phyloP scores from a whole-genome alignment of 2,329 filamentous ascomycete genomes.

The Endothia cerciana region DNA sequence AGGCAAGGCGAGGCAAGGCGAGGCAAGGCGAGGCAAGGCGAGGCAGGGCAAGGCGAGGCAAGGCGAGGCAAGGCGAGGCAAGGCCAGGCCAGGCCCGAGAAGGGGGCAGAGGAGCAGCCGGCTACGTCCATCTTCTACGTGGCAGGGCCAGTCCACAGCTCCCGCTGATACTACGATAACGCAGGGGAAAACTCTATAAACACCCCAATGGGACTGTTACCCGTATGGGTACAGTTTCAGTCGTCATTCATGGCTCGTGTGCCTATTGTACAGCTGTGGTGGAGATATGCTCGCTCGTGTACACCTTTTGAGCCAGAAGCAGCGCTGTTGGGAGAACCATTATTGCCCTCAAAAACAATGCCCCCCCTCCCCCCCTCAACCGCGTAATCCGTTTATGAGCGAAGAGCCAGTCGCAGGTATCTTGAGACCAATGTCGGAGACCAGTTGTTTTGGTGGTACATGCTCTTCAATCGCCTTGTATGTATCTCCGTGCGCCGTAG shows the following conservation, averaged over 20 bases:
- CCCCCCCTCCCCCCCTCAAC: no score
- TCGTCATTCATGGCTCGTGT: slow-evolving; percentile 12
- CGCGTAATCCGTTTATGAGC: slow-evolving; percentile 11
- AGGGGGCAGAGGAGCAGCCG: no score
- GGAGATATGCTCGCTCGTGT: slow-evolving; percentile 16
- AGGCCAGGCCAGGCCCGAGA: no score
- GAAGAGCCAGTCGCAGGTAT: slow-evolving; percentile 20
- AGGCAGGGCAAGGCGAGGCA: no score
- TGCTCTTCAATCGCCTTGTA: background rate
- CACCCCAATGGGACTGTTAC: background rate
- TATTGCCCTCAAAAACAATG: background rate
- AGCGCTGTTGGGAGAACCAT: background rate
- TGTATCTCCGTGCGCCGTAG: background rate
- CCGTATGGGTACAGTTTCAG: background rate
- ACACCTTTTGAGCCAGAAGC: slow-evolving; percentile 4
- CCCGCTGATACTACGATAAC: no score
- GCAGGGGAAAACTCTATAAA: background rate
- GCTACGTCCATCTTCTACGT: no score
- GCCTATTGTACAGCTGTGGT: background rate
- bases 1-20: no score
- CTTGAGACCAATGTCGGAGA: slow-evolving; percentile 13
- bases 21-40: no score
- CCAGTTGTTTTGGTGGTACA: background rate
- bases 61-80: no score
- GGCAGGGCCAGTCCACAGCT: no score